phyloP scores from a whole-genome alignment of 2,329 filamentous ascomycete species.

The Aureobasidium musti region DNA sequence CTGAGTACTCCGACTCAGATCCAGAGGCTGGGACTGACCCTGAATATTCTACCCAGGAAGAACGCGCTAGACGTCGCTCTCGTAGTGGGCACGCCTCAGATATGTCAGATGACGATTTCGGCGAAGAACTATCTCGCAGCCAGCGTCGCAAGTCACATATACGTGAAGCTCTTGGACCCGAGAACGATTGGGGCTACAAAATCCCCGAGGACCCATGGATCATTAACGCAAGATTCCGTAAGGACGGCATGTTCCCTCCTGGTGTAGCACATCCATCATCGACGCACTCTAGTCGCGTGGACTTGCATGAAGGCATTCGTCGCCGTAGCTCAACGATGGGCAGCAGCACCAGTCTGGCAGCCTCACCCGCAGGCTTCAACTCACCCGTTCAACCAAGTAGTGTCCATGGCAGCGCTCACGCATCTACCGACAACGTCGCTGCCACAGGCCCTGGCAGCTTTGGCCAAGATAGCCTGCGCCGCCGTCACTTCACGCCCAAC shows the following conservation, averaged over 20 bases:
- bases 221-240: slow-evolving; percentile 85
- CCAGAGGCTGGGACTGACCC: slow-evolving; percentile 44
- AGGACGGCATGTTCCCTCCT: slow-evolving; percentile 69
- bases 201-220: slow-evolving; percentile 96
- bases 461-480: slow-evolving; percentile 26
- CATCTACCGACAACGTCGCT: slow-evolving; percentile 38
- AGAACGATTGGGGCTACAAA: slow-evolving; percentile 66
- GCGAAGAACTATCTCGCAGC: slow-evolving; percentile 32
- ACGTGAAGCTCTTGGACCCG: slow-evolving; percentile 48
- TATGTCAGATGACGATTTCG: slow-evolving; percentile 31
- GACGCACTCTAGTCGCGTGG: slow-evolving; percentile 52
- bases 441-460: slow-evolving; percentile 31
- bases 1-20: slow-evolving; percentile 45
- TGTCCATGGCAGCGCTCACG: slow-evolving; percentile 32
- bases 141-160: slow-evolving; percentile 35
- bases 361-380: slow-evolving; percentile 19
- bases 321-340: slow-evolving; percentile 37
- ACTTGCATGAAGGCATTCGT: slow-evolving; percentile 42
- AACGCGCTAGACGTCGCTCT: slow-evolving; percentile 39
- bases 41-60: slow-evolving; percentile 42
- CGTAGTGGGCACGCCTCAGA: slow-evolving; percentile 29
- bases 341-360: slow-evolving; percentile 32
- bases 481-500: slow-evolving; percentile 46
- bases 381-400: slow-evolving; percentile 19
- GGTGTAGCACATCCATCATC: slow-evolving; percentile 53